A percentile compares a stretch with the other conserved stretches of the same genome.
Conservation (phyloP, 805 yeast genomes). For the Nakazawaea laoshanensis region DNA sequence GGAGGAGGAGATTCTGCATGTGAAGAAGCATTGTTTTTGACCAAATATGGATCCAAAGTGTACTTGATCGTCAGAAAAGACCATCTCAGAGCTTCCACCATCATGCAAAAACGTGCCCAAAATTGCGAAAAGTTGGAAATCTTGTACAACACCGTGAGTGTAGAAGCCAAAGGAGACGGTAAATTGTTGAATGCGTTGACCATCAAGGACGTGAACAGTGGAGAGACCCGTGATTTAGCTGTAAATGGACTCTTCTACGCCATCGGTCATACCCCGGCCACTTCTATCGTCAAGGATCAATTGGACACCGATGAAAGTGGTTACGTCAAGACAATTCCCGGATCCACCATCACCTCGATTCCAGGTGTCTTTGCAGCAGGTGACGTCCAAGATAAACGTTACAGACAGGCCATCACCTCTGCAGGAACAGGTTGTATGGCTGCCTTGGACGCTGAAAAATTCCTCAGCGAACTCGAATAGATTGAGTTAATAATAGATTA, state of each 20-base stretch:
- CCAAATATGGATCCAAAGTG: slow-evolving; percentile 97
- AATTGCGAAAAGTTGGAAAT: slow-evolving; percentile 85
- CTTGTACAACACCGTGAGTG: slow-evolving; percentile 74
- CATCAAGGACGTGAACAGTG: slow-evolving; percentile 65
- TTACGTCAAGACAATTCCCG: slow-evolving; percentile 84
- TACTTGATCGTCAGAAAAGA: slow-evolving; percentile 91
- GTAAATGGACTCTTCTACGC: slow-evolving; percentile 96
- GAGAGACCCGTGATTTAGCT: slow-evolving; percentile 57
- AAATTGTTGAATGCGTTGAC: slow-evolving; percentile 60
- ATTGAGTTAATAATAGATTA: background rate
- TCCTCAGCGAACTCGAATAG: slow-evolving; percentile 32
- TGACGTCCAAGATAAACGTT: slow-evolving; percentile 94
- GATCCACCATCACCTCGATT: slow-evolving; percentile 77
- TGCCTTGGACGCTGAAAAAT: slow-evolving; percentile 89
- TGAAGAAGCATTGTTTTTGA: slow-evolving; percentile 95
- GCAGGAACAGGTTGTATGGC: slow-evolving; percentile 99
- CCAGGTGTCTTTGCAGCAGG: slow-evolving; percentile 97
- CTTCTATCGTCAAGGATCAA: slow-evolving; percentile 69
- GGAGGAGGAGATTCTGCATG: slow-evolving; percentile 99
- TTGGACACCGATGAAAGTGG: slow-evolving; percentile 81
- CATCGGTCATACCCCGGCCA: slow-evolving; percentile 96
- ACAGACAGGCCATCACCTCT: slow-evolving; percentile 98
- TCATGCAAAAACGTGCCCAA: slow-evolving; percentile 92
- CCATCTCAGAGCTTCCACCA: slow-evolving; percentile 85
- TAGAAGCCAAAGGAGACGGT: slow-evolving; percentile 93